Conservation (phyloP, 1,284 basidiomycete species). For the Coniophora puteana region DNA sequence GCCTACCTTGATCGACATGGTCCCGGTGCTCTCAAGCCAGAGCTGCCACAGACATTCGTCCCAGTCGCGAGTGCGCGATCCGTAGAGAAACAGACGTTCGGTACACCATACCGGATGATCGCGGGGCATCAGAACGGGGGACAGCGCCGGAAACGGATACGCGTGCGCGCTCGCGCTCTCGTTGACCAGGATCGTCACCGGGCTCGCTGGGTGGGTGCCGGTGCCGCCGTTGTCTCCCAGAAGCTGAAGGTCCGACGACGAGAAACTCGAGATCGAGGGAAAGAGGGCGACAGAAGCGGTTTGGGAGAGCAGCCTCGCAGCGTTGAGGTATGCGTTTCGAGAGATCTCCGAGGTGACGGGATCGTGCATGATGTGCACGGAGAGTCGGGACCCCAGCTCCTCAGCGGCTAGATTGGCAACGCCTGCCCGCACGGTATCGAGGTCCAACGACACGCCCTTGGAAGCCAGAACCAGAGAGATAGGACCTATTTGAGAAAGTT, state of each 20-base stretch:
- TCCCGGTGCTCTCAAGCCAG: slow-evolving; percentile 53
- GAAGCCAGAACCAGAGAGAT: slow-evolving; percentile 53
- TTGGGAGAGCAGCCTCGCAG: slow-evolving; percentile 56
- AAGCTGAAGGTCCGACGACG: slow-evolving; percentile 12
- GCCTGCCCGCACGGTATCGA: no score
- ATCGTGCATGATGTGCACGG: slow-evolving; percentile 49
- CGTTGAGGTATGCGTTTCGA: slow-evolving; percentile 59
- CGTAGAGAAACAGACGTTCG: slow-evolving; percentile 48
- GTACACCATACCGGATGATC: slow-evolving; percentile 60
- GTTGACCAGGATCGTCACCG: slow-evolving; percentile 21
- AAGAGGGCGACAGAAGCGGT: slow-evolving; percentile 49
- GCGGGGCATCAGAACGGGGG: slow-evolving; percentile 45
- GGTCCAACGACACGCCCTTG: no score
- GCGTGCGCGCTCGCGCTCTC: slow-evolving; percentile 18
- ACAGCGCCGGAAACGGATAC: slow-evolving; percentile 33
- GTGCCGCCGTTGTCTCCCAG: no score
- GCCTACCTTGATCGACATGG: no score
- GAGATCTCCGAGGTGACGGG: slow-evolving; percentile 34
- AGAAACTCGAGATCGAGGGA: slow-evolving; percentile 37
- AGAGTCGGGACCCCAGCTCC: no score
- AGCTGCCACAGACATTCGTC: slow-evolving; percentile 67
- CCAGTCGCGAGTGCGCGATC: slow-evolving; percentile 52
- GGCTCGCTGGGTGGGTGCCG: background rate
- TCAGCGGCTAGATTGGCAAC: no score
- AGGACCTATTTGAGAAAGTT: slow-evolving; percentile 38